Percentiles rank a stretch among this genome's conserved stretches.
Evolutionary conservation across 495 filamentous ascomycete species (phyloP).

Genomic region (Trypethelium eluteriae): DNA sequence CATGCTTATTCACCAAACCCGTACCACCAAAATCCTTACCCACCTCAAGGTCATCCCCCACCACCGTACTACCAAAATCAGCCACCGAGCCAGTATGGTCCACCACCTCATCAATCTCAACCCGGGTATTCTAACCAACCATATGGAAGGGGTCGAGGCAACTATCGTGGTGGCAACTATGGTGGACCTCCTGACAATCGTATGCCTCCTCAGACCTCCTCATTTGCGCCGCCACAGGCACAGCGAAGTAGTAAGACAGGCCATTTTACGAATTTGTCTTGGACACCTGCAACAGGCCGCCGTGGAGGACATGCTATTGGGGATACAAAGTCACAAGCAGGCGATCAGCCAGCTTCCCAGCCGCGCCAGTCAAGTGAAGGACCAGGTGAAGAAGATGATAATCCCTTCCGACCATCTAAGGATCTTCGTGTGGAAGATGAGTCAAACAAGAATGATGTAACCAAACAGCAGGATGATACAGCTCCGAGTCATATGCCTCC

Average conservation of each 20-base stretch:
- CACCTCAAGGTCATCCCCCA: constrained; percentile 36
- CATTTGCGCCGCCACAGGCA: constrained; percentile 30
- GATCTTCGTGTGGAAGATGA: constrained; percentile 59
- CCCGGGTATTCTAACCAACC: constrained; percentile 41
- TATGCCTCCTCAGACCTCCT: constrained; percentile 2
- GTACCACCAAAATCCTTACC: constrained; percentile 45
- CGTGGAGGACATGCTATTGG: constrained; percentile 39
- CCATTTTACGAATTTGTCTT: constrained; percentile 55
- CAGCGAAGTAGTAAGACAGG: constrained; percentile 32
- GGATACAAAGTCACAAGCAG: not conserved
- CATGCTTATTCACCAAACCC: constrained; percentile 40
- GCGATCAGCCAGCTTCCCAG: constrained; percentile 7
- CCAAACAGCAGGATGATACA: not conserved
- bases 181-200: constrained; percentile 10
- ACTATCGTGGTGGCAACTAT: constrained; percentile 50
- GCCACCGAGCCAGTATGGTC: constrained; percentile 46
- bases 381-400: constrained; percentile 46
- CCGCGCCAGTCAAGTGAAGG: constrained; percentile 16
- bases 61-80: constrained; percentile 51
- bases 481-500: constrained; percentile 38
- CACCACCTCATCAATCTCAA: constrained; percentile 46
- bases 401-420: constrained; percentile 55
- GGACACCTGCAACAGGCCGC: constrained; percentile 44
- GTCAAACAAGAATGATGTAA: constrained; percentile 39
- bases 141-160: constrained; percentile 50